Conservation (phyloP, 495 filamentous ascomycete genomes). For the Viridothelium virens region DNA sequence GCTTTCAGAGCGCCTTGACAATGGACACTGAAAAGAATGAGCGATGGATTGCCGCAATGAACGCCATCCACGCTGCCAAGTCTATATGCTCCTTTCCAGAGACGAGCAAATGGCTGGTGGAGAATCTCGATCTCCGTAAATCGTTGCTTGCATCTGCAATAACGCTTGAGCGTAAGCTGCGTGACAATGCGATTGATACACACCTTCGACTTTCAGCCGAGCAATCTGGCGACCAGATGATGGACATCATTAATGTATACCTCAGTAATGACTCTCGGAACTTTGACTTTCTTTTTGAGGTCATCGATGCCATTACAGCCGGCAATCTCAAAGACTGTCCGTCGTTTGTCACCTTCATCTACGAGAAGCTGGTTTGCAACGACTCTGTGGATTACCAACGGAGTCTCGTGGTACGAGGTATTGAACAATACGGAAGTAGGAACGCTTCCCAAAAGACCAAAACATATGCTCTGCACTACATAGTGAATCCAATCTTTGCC, state of each 20-base stretch:
- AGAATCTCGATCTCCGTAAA: constrained; percentile 62
- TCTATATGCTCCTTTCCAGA: constrained; percentile 57
- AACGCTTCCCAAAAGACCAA: constrained; percentile 77
- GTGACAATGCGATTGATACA: constrained; percentile 57
- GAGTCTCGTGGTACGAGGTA: constrained; percentile 70
- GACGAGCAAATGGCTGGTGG: constrained; percentile 65
- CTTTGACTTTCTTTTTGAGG: constrained; percentile 76
- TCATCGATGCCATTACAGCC: constrained; percentile 76
- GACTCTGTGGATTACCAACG: constrained; percentile 86
- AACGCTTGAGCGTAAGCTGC: constrained; percentile 63
- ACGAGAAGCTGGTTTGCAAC: constrained; percentile 70
- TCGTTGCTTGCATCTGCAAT: constrained; percentile 62
- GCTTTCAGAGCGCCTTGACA: constrained; percentile 54
- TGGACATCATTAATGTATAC: constrained; percentile 75
- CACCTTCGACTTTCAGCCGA: constrained; percentile 75
- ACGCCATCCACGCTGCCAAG: constrained; percentile 75
- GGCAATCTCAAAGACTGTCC: constrained; percentile 74
- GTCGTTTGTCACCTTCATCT: constrained; percentile 72
- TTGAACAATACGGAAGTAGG: constrained; percentile 66
- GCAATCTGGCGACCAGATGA: constrained; percentile 81
- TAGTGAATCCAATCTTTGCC: constrained; percentile 93
- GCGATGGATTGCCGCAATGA: constrained; percentile 65
- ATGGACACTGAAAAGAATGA: constrained; percentile 54
- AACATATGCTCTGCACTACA: constrained; percentile 80
- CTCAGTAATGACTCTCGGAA: constrained; percentile 67